Evolutionary conservation across 2,329 filamentous ascomycete species (phyloP).

Genomic region (Seiridium unicorne): DNA sequence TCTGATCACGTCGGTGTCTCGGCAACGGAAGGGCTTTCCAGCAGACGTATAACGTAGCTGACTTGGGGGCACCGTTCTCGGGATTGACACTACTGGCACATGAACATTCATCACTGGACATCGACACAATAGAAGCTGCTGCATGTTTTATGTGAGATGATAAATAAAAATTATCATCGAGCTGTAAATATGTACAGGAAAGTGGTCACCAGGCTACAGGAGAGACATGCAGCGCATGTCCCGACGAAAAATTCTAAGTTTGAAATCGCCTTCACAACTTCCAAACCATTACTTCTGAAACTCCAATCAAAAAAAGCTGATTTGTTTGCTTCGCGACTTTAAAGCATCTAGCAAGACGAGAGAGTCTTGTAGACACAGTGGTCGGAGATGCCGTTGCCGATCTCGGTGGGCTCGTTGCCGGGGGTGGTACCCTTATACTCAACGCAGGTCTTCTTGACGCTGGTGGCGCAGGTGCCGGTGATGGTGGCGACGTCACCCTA

Average conservation of each 20-base stretch:
- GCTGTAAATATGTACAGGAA: not conserved
- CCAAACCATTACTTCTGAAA: not conserved
- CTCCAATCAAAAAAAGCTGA: not conserved
- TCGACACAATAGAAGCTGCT: no score
- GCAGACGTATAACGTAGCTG: no score
- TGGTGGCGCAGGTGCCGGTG: conserved; percentile 15
- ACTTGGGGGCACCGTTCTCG: no score
- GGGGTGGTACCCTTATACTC: conserved; percentile 19
- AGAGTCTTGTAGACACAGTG: conserved; percentile 16
- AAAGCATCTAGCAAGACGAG: not conserved
- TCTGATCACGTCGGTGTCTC: no score
- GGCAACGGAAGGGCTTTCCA: no score
- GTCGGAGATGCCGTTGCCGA: conserved; percentile 13
- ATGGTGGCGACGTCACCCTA: conserved; percentile 28
- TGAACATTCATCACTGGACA: no score
- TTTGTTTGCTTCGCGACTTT: not conserved
- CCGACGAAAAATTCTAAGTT: not conserved
- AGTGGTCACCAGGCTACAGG: not conserved
- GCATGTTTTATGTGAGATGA: not conserved
- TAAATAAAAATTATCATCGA: conserved; percentile 1
- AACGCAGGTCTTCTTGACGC: conserved; percentile 18
- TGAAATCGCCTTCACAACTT: not conserved
- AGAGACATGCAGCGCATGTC: not conserved
- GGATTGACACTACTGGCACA: no score
- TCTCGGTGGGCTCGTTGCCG: conserved; percentile 20